Evolutionary conservation across 495 filamentous ascomycete species (phyloP), one percentile per base, ranked within the genome.

Genomic region (Clavariopsis aquatica): DNA sequence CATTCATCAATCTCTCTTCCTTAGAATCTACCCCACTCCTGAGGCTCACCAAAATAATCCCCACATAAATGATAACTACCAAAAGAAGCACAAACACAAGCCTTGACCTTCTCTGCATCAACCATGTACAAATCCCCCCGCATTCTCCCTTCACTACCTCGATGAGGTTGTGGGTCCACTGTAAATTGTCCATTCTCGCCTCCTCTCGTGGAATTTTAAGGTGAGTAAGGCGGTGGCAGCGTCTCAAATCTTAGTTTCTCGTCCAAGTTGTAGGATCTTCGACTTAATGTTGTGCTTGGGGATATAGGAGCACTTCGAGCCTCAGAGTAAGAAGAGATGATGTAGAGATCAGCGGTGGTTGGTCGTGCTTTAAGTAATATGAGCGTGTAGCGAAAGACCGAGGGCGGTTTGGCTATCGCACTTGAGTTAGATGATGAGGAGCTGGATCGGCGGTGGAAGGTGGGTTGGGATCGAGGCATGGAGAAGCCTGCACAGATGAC

Each of bases 381-480:
- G 64, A 66, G 49, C 10, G 64, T 57, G 64, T 66, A 66, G 56
- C 52, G 64, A 36, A 66, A 38, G 49, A 57, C 29, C n/a, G 64
- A 66, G 1, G 64, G 64, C 0, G 64, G 49, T 27, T 60, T 66
- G 31, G 36, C 2, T 12, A 47, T 17, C 2, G 49, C 20, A 15
- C 24, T n/a, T 17, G 34, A 31, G 47, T 41, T 19, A n/a, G 64
- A 29, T 7, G 57, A 51, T 19, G 24, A 23, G 45, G 62, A 64
- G 17, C 24, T 26, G 49, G 6, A 43, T n/a, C 57, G 49, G 22
- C 29, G 57, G 49, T 61, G 64, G 57, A 61, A 47, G 36, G 43
- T 38, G 45, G 20, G 23, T 13, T 22, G 54, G 36, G 38, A 22
- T 26, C 51, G 43, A 41, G 28, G 53, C 62, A 55, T 57, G 46